These are phyloP conservation scores for Plasmopara viticola DNA, from an alignment of 352 stramenopile species.

Conservation along the genomic window DNA sequence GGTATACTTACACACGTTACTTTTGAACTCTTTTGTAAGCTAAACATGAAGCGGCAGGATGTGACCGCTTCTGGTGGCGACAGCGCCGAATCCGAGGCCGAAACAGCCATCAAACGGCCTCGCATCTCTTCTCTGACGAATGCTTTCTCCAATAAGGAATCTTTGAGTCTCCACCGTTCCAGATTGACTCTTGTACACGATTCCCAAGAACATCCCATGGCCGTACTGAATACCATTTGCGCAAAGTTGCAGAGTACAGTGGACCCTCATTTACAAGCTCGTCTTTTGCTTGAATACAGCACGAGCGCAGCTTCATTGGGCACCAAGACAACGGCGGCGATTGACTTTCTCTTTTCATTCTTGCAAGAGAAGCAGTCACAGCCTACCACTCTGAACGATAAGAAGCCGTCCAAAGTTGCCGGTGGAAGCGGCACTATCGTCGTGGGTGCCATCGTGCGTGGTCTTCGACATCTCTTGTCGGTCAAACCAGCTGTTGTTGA, in stretches of 20 bases:
- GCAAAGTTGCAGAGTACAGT: slow-evolving; percentile 31
- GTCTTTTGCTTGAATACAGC: slow-evolving; percentile 57
- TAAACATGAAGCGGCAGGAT: slow-evolving; percentile 16
- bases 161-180: neutral
- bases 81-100: slow-evolving; percentile 1
- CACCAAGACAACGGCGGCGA: slow-evolving; percentile 45
- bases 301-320: slow-evolving; percentile 34
- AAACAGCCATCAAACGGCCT: slow-evolving; percentile 10
- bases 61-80: slow-evolving; percentile 10
- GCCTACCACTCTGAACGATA: slow-evolving; percentile 9
- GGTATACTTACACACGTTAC: slow-evolving; percentile 9
- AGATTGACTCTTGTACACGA: slow-evolving; percentile 6
- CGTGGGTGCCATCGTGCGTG: slow-evolving; percentile 58
- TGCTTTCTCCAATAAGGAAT: slow-evolving; percentile 7
- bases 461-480: slow-evolving; percentile 46
- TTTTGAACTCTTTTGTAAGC: neutral
- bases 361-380: slow-evolving; percentile 54
- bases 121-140: slow-evolving; percentile 9
- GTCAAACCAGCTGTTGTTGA: slow-evolving; percentile 54
- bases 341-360: slow-evolving; percentile 81
- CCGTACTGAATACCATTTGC: slow-evolving; percentile 34
- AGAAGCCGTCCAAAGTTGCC: slow-evolving; percentile 11
- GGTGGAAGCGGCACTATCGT: slow-evolving; percentile 41
- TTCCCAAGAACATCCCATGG: slow-evolving; percentile 18
- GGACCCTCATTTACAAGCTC: slow-evolving; percentile 58